Evolutionary conservation across 163 green algal species (phyloP).

Genomic region (Chloromonas sp.): DNA sequence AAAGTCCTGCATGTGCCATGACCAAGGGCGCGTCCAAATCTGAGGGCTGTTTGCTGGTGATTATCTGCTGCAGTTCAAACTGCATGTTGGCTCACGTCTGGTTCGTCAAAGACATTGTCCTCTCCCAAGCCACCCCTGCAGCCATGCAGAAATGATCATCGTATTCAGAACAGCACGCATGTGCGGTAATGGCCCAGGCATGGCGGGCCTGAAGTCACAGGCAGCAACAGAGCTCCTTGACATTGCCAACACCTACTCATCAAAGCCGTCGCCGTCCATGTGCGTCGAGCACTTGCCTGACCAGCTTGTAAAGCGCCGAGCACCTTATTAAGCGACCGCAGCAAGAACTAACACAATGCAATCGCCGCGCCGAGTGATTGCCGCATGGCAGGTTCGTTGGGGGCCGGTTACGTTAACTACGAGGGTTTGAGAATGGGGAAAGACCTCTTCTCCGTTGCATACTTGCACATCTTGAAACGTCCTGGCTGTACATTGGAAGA

Average conservation of each 20-base stretch:
- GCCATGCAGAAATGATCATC: background rate
- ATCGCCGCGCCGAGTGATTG: no score
- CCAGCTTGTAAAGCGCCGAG: no score
- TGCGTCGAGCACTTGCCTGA: no score
- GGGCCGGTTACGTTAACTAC: no score
- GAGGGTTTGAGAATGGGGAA: no score
- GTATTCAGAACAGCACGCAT: background rate
- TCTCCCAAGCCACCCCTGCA: background rate
- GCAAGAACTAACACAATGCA: no score
- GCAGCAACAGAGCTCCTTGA: background rate
- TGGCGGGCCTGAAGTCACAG: background rate
- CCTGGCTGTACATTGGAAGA: no score
- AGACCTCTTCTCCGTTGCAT: no score
- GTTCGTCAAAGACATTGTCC: background rate
- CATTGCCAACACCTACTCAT: background rate
- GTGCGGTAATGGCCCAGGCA: background rate
- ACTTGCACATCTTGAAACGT: background rate
- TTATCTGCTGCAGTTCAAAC: background rate
- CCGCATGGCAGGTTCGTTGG: no score
- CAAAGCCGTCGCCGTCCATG: background rate
- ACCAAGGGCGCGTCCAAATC: background rate
- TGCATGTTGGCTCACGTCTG: background rate
- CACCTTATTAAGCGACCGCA: no score
- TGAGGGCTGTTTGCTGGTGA: background rate
- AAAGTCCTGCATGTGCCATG: background rate